These are phyloP conservation scores for Falciphora oryzae DNA, from an alignment of 2,329 filamentous ascomycete genomes.

Conservation along the genomic window DNA sequence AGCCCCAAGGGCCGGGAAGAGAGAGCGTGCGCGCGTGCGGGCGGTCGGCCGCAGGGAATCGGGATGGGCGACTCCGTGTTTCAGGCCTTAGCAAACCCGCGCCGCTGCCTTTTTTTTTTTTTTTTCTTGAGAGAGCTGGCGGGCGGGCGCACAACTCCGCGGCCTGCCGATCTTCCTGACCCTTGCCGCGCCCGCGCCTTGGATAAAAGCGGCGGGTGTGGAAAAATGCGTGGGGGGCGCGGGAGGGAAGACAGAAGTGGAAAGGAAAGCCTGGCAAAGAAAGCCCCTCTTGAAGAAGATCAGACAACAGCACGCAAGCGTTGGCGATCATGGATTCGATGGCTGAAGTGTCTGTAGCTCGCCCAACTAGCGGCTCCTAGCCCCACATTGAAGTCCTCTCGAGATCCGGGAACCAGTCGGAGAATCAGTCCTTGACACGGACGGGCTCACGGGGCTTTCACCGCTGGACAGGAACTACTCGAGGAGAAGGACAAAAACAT, in stretches of 20 bases:
- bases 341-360: neutral
- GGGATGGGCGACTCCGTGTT: slow-evolving; percentile 1
- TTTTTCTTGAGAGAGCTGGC: neutral
- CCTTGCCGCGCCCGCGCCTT: no score
- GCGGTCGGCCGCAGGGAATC: neutral
- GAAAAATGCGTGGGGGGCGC: neutral
- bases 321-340: neutral
- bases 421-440: neutral
- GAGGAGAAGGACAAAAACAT: no score
- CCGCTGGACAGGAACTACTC: no score
- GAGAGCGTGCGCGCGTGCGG: neutral
- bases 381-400: no score
- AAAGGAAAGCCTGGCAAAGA: no score
- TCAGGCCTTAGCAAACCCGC: neutral
- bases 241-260: no score
- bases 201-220: neutral
- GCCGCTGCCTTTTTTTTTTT: neutral
- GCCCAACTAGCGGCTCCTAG: no score
- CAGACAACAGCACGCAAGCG: neutral
- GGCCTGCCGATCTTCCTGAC: neutral
- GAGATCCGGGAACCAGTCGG: neutral
- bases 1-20: no score
- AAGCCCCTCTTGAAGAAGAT: no score
- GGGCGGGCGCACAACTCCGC: no score
- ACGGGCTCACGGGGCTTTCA: neutral